A percentile compares a stretch with the other conserved stretches of the same genome.
phyloP scores from a whole-genome alignment of 1,139 yeast genomes.

The Ogataea hybrid region DNA sequence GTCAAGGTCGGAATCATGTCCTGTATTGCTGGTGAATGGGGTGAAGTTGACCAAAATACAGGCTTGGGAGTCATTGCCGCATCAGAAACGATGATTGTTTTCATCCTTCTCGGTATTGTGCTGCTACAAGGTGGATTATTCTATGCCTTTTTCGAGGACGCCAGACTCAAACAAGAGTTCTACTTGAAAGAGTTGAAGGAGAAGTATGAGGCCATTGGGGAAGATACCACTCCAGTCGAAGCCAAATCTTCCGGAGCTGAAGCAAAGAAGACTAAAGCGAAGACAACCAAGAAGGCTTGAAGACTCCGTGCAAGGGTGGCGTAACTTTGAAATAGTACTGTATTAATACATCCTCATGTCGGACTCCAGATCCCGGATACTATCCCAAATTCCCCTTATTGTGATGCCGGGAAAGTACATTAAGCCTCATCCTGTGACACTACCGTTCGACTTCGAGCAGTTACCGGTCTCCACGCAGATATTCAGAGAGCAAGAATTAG shows the following conservation, averaged over 20 bases:
- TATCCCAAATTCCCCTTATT: conserved; percentile 28
- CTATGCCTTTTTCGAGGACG: conserved; percentile 80
- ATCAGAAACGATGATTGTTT: conserved; percentile 71
- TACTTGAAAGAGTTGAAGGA: conserved; percentile 34
- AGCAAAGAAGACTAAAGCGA: conserved; percentile 15
- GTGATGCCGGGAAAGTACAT: conserved; percentile 25
- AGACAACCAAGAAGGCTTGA: conserved; percentile 14
- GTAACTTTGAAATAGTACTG: background rate
- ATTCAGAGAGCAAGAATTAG: conserved; percentile 6
- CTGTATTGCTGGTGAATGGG: conserved; percentile 77
- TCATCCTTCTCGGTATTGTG: conserved; percentile 73
- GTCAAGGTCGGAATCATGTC: conserved; percentile 78
- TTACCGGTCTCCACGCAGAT: conserved; percentile 18
- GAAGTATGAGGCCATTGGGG: conserved; percentile 28
- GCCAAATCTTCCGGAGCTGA: conserved; percentile 15
- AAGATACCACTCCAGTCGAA: conserved; percentile 4
- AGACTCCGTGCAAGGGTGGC: conserved; percentile 1
- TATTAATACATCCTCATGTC: conserved; percentile 4
- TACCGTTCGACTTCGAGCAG: conserved; percentile 27
- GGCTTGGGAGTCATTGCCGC: conserved; percentile 94
- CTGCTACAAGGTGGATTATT: conserved; percentile 85
- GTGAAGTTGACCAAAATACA: conserved; percentile 82
- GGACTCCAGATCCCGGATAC: conserved; percentile 13
- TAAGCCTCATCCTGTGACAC: conserved; percentile 24
- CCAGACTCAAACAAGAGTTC: conserved; percentile 52